These are phyloP conservation scores for Fusarium succisae DNA, from an alignment of 2,329 filamentous ascomycete species.

Conservation along the genomic window DNA sequence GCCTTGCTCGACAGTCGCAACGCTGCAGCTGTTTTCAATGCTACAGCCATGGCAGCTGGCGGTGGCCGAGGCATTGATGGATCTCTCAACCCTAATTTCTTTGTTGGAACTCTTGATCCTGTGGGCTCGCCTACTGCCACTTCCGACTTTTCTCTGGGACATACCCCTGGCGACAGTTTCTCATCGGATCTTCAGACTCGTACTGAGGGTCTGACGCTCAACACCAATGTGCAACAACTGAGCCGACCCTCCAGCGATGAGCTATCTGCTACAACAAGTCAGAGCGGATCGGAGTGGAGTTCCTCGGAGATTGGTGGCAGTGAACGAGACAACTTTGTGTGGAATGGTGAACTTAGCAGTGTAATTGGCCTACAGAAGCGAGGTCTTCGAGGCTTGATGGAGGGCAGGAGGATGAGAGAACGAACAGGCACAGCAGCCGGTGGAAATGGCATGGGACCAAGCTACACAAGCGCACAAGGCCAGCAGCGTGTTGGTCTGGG, in stretches of 20 bases:
- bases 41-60: slow-evolving; percentile 96
- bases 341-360: slow-evolving; percentile 83
- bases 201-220: slow-evolving; percentile 58
- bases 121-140: slow-evolving; percentile 49
- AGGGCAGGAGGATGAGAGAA: slow-evolving; percentile 86
- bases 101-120: slow-evolving; percentile 60
- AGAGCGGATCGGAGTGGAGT: slow-evolving; percentile 66
- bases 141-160: slow-evolving; percentile 47
- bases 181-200: slow-evolving; percentile 47
- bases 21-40: slow-evolving; percentile 96
- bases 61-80: slow-evolving; percentile 85
- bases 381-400: slow-evolving; percentile 91
- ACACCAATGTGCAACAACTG: slow-evolving; percentile 53
- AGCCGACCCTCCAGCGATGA: slow-evolving; percentile 57
- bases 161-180: slow-evolving; percentile 44
- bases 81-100: slow-evolving; percentile 70
- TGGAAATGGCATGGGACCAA: slow-evolving; percentile 24
- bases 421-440: slow-evolving; percentile 62
- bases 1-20: slow-evolving; percentile 90
- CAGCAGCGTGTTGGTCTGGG: slow-evolving; percentile 61
- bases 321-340: slow-evolving; percentile 65
- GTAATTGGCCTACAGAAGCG: slow-evolving; percentile 97
- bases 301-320: slow-evolving; percentile 63
- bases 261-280: slow-evolving; percentile 59
- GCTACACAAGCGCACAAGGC: slow-evolving; percentile 33